phyloP scores from a whole-genome alignment of 1,139 yeast genomes.

The Debaryomyces sp. region DNA sequence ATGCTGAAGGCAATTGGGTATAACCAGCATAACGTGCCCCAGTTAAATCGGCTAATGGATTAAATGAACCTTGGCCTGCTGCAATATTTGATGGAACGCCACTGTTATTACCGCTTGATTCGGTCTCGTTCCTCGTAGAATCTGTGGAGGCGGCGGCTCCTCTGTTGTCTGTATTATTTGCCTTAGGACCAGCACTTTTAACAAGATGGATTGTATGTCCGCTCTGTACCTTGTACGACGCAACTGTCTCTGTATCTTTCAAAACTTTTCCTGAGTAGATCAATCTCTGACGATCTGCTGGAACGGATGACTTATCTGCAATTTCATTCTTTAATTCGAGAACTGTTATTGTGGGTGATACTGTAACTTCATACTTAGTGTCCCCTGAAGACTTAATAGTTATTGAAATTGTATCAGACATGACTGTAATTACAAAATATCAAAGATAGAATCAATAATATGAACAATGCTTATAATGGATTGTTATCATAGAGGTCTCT shows the following conservation, averaged over 20 bases:
- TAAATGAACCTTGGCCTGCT: constrained; percentile 86
- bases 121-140: constrained; percentile 20
- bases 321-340: constrained; percentile 69
- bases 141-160: constrained; percentile 22
- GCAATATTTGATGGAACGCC: constrained; percentile 74
- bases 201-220: constrained; percentile 92
- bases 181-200: constrained; percentile 52
- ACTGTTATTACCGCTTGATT: constrained; percentile 16
- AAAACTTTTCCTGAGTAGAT: constrained; percentile 93
- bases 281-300: constrained; percentile 78
- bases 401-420: constrained; percentile 29
- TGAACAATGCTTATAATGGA: not conserved
- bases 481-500: not conserved
- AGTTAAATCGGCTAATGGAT: constrained; percentile 88
- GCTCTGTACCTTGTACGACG: constrained; percentile 74
- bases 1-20: constrained; percentile 82
- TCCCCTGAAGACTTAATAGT: constrained; percentile 69
- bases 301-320: constrained; percentile 60
- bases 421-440: constrained; percentile 7
- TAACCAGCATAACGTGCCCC: constrained; percentile 97
- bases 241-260: constrained; percentile 78
- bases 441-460: not conserved
- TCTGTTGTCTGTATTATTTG: constrained; percentile 23
- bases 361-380: constrained; percentile 68
- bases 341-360: constrained; percentile 59